Percentiles rank a stretch among this genome's conserved stretches.
These are phyloP conservation scores for Cucurbita ficifolia DNA, from an alignment of 306 rosid genomes.

Conservation along the genomic window DNA sequence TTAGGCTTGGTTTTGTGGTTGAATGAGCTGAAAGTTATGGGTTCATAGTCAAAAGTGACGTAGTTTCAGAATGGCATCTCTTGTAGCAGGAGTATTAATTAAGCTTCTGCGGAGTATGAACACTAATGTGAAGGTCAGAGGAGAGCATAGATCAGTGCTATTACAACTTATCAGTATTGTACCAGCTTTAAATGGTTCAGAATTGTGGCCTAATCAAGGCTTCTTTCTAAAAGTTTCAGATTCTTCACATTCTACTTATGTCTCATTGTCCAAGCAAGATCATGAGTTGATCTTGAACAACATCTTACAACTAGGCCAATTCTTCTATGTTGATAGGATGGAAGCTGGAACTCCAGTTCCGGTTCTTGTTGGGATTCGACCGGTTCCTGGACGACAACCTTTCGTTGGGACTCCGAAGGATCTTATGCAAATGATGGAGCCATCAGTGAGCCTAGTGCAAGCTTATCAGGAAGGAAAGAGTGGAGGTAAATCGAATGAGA, in stretches of 20 bases:
- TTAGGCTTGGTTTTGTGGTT: slow-evolving; percentile 5
- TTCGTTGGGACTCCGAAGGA: slow-evolving; percentile 83
- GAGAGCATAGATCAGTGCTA: slow-evolving; percentile 76
- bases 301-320: slow-evolving; percentile 80
- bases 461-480: slow-evolving; percentile 16
- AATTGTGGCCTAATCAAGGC: slow-evolving; percentile 80
- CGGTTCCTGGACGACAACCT: slow-evolving; percentile 69
- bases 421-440: slow-evolving; percentile 77
- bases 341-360: slow-evolving; percentile 70
- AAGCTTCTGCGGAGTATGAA: slow-evolving; percentile 75
- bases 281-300: slow-evolving; percentile 74
- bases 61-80: slow-evolving; percentile 50
- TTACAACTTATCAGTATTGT: slow-evolving; percentile 79
- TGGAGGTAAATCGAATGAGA: slow-evolving; percentile 23
- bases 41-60: not conserved
- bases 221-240: slow-evolving; percentile 86
- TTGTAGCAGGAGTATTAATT: slow-evolving; percentile 64
- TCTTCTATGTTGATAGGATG: slow-evolving; percentile 63
- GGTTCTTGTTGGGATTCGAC: slow-evolving; percentile 50
- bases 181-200: slow-evolving; percentile 79
- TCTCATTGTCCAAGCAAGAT: slow-evolving; percentile 63
- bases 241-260: slow-evolving; percentile 81
- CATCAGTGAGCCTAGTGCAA: slow-evolving; percentile 26
- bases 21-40: slow-evolving; percentile 11
- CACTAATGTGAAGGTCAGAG: slow-evolving; percentile 52